Evolutionary conservation across 2,329 filamentous ascomycete genomes (phyloP).

Genomic region (Fusarium decemcellulare): DNA sequence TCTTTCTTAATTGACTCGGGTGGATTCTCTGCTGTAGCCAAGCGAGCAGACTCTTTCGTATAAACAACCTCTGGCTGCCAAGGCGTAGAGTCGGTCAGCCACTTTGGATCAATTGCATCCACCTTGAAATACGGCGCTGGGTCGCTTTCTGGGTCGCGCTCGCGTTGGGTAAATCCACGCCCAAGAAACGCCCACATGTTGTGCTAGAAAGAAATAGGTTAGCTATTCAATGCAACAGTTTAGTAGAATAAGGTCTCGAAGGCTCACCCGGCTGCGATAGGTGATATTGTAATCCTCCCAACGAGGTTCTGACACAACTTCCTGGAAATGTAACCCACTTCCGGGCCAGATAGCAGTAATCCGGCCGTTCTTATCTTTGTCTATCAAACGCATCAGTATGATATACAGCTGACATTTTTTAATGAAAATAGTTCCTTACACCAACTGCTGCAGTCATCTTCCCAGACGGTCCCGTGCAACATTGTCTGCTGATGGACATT

Average conservation of each 20-base stretch:
- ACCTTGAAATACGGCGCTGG: background rate
- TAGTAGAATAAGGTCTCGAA: too few relatives aligned
- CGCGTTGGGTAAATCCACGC: background rate
- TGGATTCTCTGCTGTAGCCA: background rate
- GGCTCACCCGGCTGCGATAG: background rate
- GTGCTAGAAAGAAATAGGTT: background rate
- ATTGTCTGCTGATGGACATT: conserved; percentile 5
- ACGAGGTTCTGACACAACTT: background rate
- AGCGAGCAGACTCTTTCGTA: background rate
- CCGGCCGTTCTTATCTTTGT: background rate
- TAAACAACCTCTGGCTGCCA: background rate
- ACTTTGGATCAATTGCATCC: background rate
- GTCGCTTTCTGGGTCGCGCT: background rate
- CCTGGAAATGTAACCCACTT: conserved; percentile 2
- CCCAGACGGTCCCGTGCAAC: background rate
- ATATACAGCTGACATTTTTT: too few relatives aligned
- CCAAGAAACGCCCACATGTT: background rate
- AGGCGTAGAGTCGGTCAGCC: background rate
- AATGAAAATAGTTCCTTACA: background rate
- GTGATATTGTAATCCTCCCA: background rate
- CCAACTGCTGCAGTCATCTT: conserved; percentile 4
- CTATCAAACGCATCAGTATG: background rate
- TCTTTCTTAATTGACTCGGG: background rate
- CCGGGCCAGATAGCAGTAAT: background rate
- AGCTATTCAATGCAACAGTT: too few relatives aligned